These are phyloP conservation scores for Cyberlindnera maritima DNA, from an alignment of 805 yeast genomes.

Conservation along the genomic window DNA sequence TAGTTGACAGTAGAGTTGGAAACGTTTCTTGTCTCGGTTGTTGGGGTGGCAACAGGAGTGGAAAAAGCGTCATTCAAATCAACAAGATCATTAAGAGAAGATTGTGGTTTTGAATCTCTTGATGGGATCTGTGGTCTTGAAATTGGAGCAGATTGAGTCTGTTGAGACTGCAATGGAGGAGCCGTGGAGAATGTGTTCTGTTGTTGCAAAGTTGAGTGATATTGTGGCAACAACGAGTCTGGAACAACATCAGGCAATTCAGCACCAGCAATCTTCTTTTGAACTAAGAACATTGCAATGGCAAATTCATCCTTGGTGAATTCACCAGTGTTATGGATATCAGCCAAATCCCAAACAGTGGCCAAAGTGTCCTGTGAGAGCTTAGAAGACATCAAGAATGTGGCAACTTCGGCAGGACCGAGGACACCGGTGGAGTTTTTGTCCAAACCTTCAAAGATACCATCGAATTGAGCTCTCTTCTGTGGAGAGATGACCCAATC, in stretches of 20 bases:
- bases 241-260: slow-evolving; percentile 81
- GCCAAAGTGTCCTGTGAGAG: slow-evolving; percentile 84
- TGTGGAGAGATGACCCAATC: slow-evolving; percentile 71
- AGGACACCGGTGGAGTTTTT: slow-evolving; percentile 58
- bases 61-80: slow-evolving; percentile 55
- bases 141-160: slow-evolving; percentile 8
- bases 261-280: slow-evolving; percentile 74
- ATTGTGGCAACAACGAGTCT: slow-evolving; percentile 44
- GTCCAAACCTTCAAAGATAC: slow-evolving; percentile 77
- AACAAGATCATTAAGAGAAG: slow-evolving; percentile 65
- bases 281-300: slow-evolving; percentile 90
- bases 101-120: slow-evolving; percentile 40
- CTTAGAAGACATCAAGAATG: slow-evolving; percentile 83
- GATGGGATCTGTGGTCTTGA: slow-evolving; percentile 32
- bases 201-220: slow-evolving; percentile 22
- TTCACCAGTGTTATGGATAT: slow-evolving; percentile 79
- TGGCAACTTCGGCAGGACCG: slow-evolving; percentile 80
- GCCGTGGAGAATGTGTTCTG: slow-evolving; percentile 14
- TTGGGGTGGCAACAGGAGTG: slow-evolving; percentile 33
- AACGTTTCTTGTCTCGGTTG: slow-evolving; percentile 19
- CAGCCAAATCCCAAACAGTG: slow-evolving; percentile 91
- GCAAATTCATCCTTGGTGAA: slow-evolving; percentile 83
- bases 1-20: slow-evolving; percentile 28
- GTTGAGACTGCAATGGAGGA: not conserved
- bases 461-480: slow-evolving; percentile 74